Evolutionary conservation across 805 yeast genomes (phyloP).

Genomic region (Zygoascus ofunaensis): DNA sequence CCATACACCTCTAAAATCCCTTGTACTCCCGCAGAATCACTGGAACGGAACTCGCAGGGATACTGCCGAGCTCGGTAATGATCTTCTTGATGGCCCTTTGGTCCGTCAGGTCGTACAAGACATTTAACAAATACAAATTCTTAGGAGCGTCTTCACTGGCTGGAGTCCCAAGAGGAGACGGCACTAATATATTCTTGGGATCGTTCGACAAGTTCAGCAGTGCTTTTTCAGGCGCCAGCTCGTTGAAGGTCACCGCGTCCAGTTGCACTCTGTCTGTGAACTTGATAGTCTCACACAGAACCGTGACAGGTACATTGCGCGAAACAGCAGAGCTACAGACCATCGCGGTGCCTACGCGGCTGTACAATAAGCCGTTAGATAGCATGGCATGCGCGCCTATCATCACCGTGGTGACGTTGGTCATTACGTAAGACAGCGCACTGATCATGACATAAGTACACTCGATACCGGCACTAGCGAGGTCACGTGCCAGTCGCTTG

Average conservation of each 20-base stretch:
- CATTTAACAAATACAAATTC: slow-evolving; percentile 61
- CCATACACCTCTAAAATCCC: slow-evolving; percentile 14
- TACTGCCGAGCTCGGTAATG: slow-evolving; percentile 89
- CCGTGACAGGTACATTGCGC: slow-evolving; percentile 86
- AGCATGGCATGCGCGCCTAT: slow-evolving; percentile 96
- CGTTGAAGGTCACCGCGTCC: slow-evolving; percentile 92
- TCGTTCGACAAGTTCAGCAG: slow-evolving; percentile 25
- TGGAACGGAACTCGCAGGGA: slow-evolving; percentile 98
- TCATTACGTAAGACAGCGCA: slow-evolving; percentile 70
- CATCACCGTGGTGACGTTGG: slow-evolving; percentile 82
- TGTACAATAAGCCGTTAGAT: slow-evolving; percentile 85
- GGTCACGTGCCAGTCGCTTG: slow-evolving; percentile 55
- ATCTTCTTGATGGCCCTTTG: slow-evolving; percentile 89
- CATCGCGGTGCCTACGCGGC: slow-evolving; percentile 91
- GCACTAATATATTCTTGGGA: slow-evolving; percentile 17
- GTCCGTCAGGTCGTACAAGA: slow-evolving; percentile 90
- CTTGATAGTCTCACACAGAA: slow-evolving; percentile 90
- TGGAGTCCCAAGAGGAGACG: slow-evolving; percentile 10
- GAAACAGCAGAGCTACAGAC: slow-evolving; percentile 85
- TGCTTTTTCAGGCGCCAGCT: slow-evolving; percentile 38
- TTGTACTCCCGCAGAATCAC: slow-evolving; percentile 92
- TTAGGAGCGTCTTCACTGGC: slow-evolving; percentile 21
- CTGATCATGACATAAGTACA: slow-evolving; percentile 72
- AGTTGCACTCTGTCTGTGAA: slow-evolving; percentile 92
- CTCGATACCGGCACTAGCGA: slow-evolving; percentile 56